A percentile compares a stretch with the other conserved stretches of the same genome.
Conservation (phyloP, 2,329 filamentous ascomycete genomes). For the Calycina herbarum region DNA sequence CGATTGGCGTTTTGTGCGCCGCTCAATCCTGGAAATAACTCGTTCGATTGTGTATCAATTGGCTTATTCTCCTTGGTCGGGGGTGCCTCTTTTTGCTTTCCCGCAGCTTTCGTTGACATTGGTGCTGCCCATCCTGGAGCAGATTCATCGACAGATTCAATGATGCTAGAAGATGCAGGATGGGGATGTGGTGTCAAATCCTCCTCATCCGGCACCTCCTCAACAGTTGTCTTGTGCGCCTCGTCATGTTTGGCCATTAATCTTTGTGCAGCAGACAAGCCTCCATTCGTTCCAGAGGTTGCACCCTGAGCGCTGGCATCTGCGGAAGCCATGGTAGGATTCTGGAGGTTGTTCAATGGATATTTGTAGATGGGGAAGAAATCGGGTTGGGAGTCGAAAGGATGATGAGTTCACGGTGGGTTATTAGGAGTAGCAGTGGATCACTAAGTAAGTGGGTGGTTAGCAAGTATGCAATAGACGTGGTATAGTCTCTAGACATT, state of each 20-base stretch:
- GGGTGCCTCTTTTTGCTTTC: conserved; percentile 64
- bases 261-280: conserved; percentile 47
- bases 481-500: neutral
- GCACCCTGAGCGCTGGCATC: conserved; percentile 15
- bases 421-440: neutral
- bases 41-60: conserved; percentile 83
- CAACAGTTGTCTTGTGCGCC: conserved; percentile 64
- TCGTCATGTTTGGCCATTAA: conserved; percentile 63
- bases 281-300: conserved; percentile 25
- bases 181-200: conserved; percentile 61
- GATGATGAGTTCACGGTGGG: neutral
- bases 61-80: conserved; percentile 40
- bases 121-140: conserved; percentile 50
- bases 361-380: conserved; percentile 9
- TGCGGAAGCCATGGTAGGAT: conserved; percentile 32
- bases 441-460: neutral
- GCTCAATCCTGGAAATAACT: conserved; percentile 91
- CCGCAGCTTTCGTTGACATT: conserved; percentile 62
- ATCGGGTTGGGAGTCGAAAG: neutral
- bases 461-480: neutral
- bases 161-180: conserved; percentile 43
- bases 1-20: conserved; percentile 55
- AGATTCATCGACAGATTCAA: conserved; percentile 40
- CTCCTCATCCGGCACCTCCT: conserved; percentile 82
- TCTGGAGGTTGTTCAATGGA: conserved; percentile 11